Evolutionary conservation across 2,329 filamentous ascomycete genomes (phyloP).

Genomic region (Cadophora gregata): DNA sequence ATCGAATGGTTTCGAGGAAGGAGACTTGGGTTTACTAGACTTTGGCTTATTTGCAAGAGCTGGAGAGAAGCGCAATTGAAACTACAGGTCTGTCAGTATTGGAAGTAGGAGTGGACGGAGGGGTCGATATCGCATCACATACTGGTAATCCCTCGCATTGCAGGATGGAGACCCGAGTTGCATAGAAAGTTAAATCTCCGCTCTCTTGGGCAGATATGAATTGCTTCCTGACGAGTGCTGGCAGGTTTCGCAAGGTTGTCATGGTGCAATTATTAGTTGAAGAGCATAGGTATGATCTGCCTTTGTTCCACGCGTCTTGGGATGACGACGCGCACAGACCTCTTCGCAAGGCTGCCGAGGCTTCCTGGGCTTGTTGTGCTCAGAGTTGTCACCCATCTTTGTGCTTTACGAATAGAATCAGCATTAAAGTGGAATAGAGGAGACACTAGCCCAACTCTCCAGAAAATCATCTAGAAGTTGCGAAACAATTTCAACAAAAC

Average conservation of each 20-base stretch:
- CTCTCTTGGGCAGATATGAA: constrained; percentile 40
- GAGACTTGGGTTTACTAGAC: constrained; percentile 43
- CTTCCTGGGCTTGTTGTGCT: too few relatives aligned
- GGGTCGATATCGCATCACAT: constrained; percentile 19
- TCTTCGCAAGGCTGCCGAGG: too few relatives aligned
- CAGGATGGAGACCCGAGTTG: constrained; percentile 41
- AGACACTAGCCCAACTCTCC: too few relatives aligned
- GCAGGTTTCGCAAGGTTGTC: constrained; percentile 34
- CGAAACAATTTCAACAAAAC: too few relatives aligned
- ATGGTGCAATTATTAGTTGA: constrained; percentile 22
- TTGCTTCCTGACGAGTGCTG: constrained; percentile 38
- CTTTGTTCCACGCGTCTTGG: too few relatives aligned
- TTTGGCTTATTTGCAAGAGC: constrained; percentile 71
- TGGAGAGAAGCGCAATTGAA: constrained; percentile 75
- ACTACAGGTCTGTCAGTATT: constrained; percentile 51
- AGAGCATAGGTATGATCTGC: too few relatives aligned
- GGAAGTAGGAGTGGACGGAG: neutral
- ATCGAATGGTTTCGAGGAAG: constrained; percentile 54
- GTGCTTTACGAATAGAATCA: too few relatives aligned
- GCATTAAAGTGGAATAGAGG: too few relatives aligned
- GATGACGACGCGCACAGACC: too few relatives aligned
- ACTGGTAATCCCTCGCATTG: constrained; percentile 40
- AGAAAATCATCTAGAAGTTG: too few relatives aligned
- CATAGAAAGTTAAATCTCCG: constrained; percentile 41
- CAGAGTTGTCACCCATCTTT: too few relatives aligned